Percentiles rank a stretch among this genome's conserved stretches.
phyloP scores from a whole-genome alignment of 225 moss, liverwort and hornwort species.

The Asterella californica region DNA sequence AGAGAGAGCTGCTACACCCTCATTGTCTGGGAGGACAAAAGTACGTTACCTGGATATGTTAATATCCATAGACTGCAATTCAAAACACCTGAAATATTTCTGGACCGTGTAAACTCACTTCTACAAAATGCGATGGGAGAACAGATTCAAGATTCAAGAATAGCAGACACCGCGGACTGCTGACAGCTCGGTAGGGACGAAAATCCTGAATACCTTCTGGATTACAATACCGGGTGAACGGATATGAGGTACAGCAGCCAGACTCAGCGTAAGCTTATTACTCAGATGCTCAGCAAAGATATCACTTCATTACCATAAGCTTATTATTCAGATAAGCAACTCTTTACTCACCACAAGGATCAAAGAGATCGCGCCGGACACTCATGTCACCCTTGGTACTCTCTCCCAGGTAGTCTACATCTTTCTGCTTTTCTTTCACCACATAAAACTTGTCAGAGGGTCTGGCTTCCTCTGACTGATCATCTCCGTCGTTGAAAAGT shows the following conservation, averaged over 20 bases:
- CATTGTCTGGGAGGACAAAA: conserved; percentile 40
- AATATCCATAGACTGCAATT: neutral
- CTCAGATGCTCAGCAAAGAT: too few species aligned
- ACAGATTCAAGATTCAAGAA: neutral
- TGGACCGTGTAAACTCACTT: neutral
- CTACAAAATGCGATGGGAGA: neutral
- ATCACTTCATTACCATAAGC: too few species aligned
- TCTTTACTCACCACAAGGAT: conserved; percentile 51
- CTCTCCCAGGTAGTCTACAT: conserved; percentile 68
- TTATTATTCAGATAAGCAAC: neutral
- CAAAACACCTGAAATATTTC: neutral
- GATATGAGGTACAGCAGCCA: neutral
- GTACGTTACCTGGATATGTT: neutral
- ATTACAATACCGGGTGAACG: neutral
- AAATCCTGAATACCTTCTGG: neutral
- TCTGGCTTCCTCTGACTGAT: conserved; percentile 1
- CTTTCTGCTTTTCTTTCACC: conserved; percentile 23
- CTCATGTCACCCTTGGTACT: conserved; percentile 79
- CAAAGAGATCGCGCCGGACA: conserved; percentile 63
- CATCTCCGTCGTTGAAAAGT: conserved; percentile 24
- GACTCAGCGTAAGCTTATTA: too few species aligned
- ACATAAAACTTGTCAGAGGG: conserved; percentile 9
- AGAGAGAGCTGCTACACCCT: conserved; percentile 63
- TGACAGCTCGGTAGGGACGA: neutral
- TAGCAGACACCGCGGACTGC: neutral